These are phyloP conservation scores for Neonectria faginata DNA, from an alignment of 2,329 filamentous ascomycete genomes.

Conservation along the genomic window DNA sequence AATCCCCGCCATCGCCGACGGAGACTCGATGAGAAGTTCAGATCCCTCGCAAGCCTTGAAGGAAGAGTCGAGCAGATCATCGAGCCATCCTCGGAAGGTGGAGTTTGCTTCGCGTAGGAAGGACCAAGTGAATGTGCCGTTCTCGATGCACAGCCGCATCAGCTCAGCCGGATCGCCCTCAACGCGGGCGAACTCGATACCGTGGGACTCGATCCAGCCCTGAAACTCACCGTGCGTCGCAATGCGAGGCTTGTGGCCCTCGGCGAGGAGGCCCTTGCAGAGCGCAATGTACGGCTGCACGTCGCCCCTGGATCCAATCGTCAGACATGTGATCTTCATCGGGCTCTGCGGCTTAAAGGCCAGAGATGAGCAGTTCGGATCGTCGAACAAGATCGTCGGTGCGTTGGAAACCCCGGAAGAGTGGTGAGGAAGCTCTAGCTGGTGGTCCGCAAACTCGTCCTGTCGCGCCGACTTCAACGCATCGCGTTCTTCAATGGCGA, in stretches of 20 bases:
- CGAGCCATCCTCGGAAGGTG: constrained; percentile 95
- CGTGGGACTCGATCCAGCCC: constrained; percentile 89
- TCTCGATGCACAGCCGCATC: constrained; percentile 95
- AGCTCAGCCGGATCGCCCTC: constrained; percentile 93
- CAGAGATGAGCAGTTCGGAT: constrained; percentile 86
- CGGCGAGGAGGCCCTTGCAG: constrained; percentile 87
- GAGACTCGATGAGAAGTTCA: constrained; percentile 93
- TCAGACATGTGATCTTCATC: constrained; percentile 89
- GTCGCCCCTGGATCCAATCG: constrained; percentile 94
- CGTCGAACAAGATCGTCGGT: constrained; percentile 87
- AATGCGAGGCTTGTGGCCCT: constrained; percentile 88
- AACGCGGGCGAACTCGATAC: constrained; percentile 90
- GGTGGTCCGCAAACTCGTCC: constrained; percentile 63
- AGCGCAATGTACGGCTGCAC: constrained; percentile 98
- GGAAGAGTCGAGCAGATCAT: constrained; percentile 84
- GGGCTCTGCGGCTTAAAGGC: constrained; percentile 89
- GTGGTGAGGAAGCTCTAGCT: constrained; percentile 61
- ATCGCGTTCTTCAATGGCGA: constrained; percentile 83
- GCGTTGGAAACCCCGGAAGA: constrained; percentile 64
- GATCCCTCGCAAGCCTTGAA: constrained; percentile 87
- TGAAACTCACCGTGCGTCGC: constrained; percentile 94
- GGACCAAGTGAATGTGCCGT: constrained; percentile 94
- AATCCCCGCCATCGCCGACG: constrained; percentile 96
- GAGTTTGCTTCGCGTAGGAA: constrained; percentile 89
- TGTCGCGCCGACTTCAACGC: constrained; percentile 80